Evolutionary conservation across 345 rosid genomes (phyloP), one percentile per base, ranked within the genome.

Genomic region (Populus davidiana): DNA sequence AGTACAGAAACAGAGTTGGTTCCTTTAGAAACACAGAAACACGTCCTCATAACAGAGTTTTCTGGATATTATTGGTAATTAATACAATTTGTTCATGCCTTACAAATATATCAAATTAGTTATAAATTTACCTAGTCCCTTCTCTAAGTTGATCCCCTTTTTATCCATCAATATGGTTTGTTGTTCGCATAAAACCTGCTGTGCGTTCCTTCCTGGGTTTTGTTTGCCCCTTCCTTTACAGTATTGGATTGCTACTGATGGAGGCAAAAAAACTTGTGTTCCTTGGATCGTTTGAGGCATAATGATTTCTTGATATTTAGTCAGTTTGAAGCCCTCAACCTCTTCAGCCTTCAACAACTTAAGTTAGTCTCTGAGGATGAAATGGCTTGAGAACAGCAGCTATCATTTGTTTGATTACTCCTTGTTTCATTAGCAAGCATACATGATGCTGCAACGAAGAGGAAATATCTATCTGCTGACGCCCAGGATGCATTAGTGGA

Each of bases 1-100:
- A 6, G 76, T 73, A 72, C 68, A 78, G 66, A 73, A 73, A 43
- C 52, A 49, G 2, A 35, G 71, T 16, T 35, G 50, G 17, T 44
- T 25, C 13, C 8, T 21, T 31, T 6, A 13, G 29, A 5, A 29
- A 41, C 50, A 54, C 50, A 59, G 56, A 20, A 44, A 52, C 7
- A 66, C 66, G 16, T 78, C 6, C 1, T 47, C 25, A 63, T 16
- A 69, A 29, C 59, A 29, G 73, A 23, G 39, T 68, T 67, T 59
- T 29, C 64, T 61, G 69, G 50, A 31, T 36, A 38, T 39, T 35
- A 43, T 44, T 20, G 62, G 27, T 47, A 36, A 39, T 21, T 62
- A 25, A 31, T 71, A 23, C 54, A 36, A 70, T 62, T 39, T 70
- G 49, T 70, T 70, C 63, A 43, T 70, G 36, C 27, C 44, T 77